Evolutionary conservation across 257 asterid species (phyloP).

Genomic region (Solanum ossicruentum): DNA sequence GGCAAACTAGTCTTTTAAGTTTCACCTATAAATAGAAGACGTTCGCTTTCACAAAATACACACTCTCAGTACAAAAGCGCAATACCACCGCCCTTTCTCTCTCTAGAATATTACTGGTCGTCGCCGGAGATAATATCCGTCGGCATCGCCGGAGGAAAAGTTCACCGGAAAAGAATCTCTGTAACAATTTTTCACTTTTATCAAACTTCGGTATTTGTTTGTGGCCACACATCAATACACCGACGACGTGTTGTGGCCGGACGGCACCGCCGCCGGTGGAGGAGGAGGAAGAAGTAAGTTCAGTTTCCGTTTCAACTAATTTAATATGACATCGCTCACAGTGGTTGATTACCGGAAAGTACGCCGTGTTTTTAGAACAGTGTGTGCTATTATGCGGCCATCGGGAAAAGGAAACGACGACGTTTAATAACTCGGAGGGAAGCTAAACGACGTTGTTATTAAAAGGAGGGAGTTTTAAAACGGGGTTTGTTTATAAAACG

Average conservation of each 20-base stretch:
- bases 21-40: constrained; percentile 21
- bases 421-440: not conserved
- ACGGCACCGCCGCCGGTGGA: not conserved
- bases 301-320: not conserved
- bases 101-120: not conserved
- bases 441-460: not conserved
- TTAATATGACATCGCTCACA: not conserved
- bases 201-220: not conserved
- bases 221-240: not conserved
- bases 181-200: not conserved
- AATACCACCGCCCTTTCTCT: constrained; percentile 4
- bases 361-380: not conserved
- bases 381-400: not conserved
- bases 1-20: constrained; percentile 17
- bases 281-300: not conserved
- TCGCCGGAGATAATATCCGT: not conserved
- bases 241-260: not conserved
- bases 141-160: constrained; percentile 1
- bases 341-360: not conserved
- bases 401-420: not conserved
- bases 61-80: not conserved
- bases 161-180: not conserved
- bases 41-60: constrained; percentile 37
- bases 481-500: not conserved
- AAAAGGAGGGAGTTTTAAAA: constrained; percentile 8